Conservation (phyloP, 352 stramenopile species). For the Labyrinthula sp. region DNA sequence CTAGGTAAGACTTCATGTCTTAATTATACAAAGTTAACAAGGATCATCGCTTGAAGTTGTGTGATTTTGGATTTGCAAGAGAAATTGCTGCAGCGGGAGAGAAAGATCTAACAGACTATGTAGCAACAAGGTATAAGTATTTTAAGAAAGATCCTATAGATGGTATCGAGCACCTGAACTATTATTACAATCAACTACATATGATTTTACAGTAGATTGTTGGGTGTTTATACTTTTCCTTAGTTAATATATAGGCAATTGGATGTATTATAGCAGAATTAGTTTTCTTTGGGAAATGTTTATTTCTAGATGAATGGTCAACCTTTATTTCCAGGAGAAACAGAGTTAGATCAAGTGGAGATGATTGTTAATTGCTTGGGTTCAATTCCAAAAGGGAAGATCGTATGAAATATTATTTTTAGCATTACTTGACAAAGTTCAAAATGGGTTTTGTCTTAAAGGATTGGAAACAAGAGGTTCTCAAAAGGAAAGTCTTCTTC, state of each 20-base stretch:
- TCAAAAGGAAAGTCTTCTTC: constrained; percentile 70
- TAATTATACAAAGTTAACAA: too few relatives aligned
- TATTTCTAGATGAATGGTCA: constrained; percentile 64
- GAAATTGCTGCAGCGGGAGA: constrained; percentile 29
- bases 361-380: constrained; percentile 40
- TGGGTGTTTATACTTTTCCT: too few relatives aligned
- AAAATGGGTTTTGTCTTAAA: too few relatives aligned
- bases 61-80: constrained; percentile 53
- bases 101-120: constrained; percentile 71
- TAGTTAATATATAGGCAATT: too few relatives aligned
- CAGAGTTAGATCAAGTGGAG: constrained; percentile 36
- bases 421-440: constrained; percentile 58
- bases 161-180: constrained; percentile 79
- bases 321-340: constrained; percentile 53
- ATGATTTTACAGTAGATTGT: constrained; percentile 71
- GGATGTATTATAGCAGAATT: constrained; percentile 59
- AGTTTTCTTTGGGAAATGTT: too few relatives aligned
- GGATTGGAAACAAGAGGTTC: constrained; percentile 70
- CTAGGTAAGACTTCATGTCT: too few relatives aligned
- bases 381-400: constrained; percentile 57
- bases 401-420: constrained; percentile 63
- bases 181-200: constrained; percentile 64
- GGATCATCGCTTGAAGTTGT: constrained; percentile 45
- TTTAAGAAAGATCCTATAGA: too few relatives aligned
- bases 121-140: too few relatives aligned